phyloP scores from a whole-genome alignment of 176 grass and related monocot species.

The Panicum miliaceum region DNA sequence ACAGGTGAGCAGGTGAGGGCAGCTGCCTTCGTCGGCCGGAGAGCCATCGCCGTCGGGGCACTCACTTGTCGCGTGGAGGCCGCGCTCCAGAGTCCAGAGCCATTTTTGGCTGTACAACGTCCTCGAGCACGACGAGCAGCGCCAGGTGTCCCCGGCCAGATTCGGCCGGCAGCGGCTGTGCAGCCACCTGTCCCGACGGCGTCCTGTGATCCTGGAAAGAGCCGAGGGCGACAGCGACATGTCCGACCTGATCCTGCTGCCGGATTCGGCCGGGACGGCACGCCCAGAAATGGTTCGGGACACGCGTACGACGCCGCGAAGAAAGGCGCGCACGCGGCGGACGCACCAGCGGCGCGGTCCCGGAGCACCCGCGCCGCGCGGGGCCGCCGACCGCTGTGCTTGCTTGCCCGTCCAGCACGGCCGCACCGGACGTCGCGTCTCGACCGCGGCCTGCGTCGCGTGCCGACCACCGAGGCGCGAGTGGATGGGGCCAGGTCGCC shows the following conservation, averaged over 20 bases:
- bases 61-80: slow-evolving; percentile 21
- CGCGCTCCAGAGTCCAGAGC: background rate
- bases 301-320: no score
- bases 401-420: no score
- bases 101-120: background rate
- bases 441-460: no score
- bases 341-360: no score
- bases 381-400: no score
- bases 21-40: background rate
- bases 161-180: background rate
- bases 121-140: background rate
- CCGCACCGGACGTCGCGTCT: no score
- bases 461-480: no score
- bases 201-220: background rate
- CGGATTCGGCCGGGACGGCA: background rate
- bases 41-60: slow-evolving; percentile 23
- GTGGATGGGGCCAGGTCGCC: no score
- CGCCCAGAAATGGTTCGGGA: no score
- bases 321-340: no score
- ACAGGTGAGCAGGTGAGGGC: background rate
- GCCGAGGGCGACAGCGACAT: background rate
- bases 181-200: background rate
- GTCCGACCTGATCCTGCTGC: background rate
- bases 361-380: no score
- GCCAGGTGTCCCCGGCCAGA: slow-evolving; percentile 3